A percentile compares a stretch with the other conserved stretches of the same genome.
phyloP scores from a whole-genome alignment of 83 land plant species.

The Picea mariana region DNA sequence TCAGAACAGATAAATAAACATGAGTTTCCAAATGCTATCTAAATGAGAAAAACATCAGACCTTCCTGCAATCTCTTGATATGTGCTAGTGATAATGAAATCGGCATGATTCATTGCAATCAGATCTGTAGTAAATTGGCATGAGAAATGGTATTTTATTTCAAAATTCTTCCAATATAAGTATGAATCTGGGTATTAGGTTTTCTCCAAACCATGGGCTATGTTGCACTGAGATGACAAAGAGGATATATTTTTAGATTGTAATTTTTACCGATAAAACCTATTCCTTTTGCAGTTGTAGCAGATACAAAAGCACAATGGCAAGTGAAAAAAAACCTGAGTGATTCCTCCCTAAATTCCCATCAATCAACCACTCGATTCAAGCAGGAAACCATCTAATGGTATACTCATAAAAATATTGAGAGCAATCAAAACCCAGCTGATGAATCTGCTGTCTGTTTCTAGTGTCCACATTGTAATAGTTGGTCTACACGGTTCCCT shows the following conservation, averaged over 20 bases:
- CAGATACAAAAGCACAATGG: too few relatives aligned
- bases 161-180: conserved; percentile 70
- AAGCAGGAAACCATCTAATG: too few relatives aligned
- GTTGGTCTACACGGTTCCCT: too few relatives aligned
- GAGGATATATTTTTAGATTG: background rate
- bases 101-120: conserved; percentile 77
- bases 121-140: conserved; percentile 81
- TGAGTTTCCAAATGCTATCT: too few relatives aligned
- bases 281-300: background rate
- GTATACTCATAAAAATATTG: too few relatives aligned
- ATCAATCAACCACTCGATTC: too few relatives aligned
- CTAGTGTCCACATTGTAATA: too few relatives aligned
- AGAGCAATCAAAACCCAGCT: too few relatives aligned
- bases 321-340: conserved; percentile 45
- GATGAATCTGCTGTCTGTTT: too few relatives aligned
- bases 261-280: background rate
- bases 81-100: conserved; percentile 79
- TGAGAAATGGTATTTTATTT: conserved; percentile 78
- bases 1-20: too few relatives aligned
- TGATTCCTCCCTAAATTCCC: too few relatives aligned
- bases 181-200: conserved; percentile 83
- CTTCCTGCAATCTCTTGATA: conserved; percentile 86
- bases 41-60: conserved; percentile 23
- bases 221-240: conserved; percentile 48
- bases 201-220: conserved; percentile 85